Percentiles rank a stretch among this genome's conserved stretches.
Evolutionary conservation across 208 protist genomes (phyloP).

Genomic region (Wallacemonas sp.): DNA sequence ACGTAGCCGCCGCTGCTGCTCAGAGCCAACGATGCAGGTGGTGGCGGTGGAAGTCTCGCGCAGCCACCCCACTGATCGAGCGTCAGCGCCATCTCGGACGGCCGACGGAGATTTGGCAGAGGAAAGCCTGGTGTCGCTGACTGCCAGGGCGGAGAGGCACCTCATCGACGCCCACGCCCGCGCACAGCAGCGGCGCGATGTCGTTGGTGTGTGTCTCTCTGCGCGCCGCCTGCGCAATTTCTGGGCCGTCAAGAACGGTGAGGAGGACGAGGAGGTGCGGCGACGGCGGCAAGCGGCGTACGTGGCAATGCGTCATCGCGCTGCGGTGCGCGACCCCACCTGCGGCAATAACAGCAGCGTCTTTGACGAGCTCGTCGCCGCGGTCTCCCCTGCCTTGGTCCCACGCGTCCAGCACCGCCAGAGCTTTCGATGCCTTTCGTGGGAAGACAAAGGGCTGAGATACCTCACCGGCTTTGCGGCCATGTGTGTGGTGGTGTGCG

Average conservation of each 20-base stretch:
- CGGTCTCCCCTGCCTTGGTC: background rate
- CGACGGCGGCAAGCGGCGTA: background rate
- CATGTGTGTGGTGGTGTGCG: background rate
- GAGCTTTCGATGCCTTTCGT: background rate
- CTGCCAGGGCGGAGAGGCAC: background rate
- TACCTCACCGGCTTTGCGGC: background rate
- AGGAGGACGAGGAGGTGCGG: background rate
- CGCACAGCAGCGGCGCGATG: background rate
- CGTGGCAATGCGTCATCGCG: background rate
- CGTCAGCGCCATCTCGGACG: too few species aligned
- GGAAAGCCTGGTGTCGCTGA: too few species aligned
- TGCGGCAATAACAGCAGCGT: too few species aligned
- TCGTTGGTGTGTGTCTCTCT: background rate
- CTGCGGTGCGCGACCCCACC: too few species aligned
- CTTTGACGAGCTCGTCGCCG: background rate
- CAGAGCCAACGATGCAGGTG: too few species aligned
- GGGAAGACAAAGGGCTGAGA: background rate
- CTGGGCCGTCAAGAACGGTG: background rate
- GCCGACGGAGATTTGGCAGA: too few species aligned
- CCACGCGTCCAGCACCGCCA: background rate
- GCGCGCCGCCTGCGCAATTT: slow-evolving; percentile 4
- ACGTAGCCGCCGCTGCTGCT: too few species aligned
- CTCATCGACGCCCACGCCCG: background rate
- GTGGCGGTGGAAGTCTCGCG: too few species aligned
- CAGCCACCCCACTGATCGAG: too few species aligned